Evolutionary conservation across 345 rosid genomes (phyloP).

Genomic region (Eucalyptus cloeziana): DNA sequence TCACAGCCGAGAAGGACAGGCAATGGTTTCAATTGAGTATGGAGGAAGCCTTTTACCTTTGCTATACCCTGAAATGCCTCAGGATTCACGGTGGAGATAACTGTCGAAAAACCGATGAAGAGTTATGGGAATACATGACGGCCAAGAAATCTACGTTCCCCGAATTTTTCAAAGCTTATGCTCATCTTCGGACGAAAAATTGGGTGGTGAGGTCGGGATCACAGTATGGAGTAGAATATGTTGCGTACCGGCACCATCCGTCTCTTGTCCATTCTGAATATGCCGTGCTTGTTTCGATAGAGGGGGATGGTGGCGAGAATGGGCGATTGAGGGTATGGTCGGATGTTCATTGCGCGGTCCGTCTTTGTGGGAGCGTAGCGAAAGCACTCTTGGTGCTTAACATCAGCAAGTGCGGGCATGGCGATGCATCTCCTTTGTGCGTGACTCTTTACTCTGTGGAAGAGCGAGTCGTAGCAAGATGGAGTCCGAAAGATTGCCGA

Average conservation of each 20-base stretch:
- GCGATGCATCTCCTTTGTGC: slow-evolving; percentile 15
- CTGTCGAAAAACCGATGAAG: slow-evolving; percentile 12
- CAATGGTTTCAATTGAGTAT: slow-evolving; percentile 58
- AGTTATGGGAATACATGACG: slow-evolving; percentile 42
- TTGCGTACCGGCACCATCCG: slow-evolving; percentile 76
- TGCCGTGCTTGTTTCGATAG: slow-evolving; percentile 46
- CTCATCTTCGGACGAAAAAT: slow-evolving; percentile 56
- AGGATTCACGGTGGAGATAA: slow-evolving; percentile 20
- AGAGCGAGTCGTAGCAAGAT: slow-evolving; percentile 46
- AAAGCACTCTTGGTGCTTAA: slow-evolving; percentile 47
- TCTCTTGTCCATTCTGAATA: slow-evolving; percentile 81
- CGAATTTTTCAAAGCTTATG: slow-evolving; percentile 50
- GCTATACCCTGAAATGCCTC: slow-evolving; percentile 51
- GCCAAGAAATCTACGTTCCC: slow-evolving; percentile 41
- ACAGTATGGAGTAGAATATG: slow-evolving; percentile 74
- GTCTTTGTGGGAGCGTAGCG: slow-evolving; percentile 77
- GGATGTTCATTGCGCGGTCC: slow-evolving; percentile 45
- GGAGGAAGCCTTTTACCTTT: slow-evolving; percentile 79
- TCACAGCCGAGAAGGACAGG: slow-evolving; percentile 49
- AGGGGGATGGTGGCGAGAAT: slow-evolving; percentile 12
- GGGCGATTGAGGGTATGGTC: slow-evolving; percentile 62
- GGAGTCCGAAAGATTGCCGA: slow-evolving; percentile 58
- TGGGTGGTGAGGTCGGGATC: slow-evolving; percentile 71
- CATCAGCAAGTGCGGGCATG: slow-evolving; percentile 19
- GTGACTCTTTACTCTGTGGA: slow-evolving; percentile 38